Conservation (phyloP, 345 rosid genomes). For the Raphanus sativus region DNA sequence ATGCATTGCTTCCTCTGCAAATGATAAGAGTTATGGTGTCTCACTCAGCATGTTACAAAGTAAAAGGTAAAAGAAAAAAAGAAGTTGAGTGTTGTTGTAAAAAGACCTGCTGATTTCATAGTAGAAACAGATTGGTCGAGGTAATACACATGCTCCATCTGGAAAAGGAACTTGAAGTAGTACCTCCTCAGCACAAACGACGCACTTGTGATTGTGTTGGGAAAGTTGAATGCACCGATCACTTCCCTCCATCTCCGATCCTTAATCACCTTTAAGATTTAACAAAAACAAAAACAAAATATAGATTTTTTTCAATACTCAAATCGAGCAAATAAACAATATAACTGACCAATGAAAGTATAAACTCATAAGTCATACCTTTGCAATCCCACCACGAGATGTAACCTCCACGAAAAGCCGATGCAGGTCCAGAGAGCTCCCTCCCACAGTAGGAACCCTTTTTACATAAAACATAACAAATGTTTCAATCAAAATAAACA, state of each 20-base stretch:
- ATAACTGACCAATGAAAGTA: not conserved
- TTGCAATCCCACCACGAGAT: conserved; percentile 81
- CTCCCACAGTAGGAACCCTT: conserved; percentile 90
- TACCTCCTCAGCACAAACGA: conserved; percentile 80
- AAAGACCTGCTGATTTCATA: conserved; percentile 27
- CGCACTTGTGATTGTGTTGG: conserved; percentile 82
- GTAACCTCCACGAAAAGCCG: conserved; percentile 86
- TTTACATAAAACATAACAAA: conserved; percentile 2
- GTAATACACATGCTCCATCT: conserved; percentile 72
- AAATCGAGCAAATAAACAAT: not conserved
- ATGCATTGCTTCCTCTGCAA: conserved; percentile 34
- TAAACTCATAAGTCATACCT: conserved; percentile 16
- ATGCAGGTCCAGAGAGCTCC: conserved; percentile 71
- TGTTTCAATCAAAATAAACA: not conserved
- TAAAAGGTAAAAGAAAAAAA: not conserved
- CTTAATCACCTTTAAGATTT: conserved; percentile 53
- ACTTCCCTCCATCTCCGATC: conserved; percentile 95
- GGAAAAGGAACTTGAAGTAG: conserved; percentile 66
- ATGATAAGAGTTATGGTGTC: not conserved
- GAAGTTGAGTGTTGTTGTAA: not conserved
- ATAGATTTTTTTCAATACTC: conserved; percentile 17
- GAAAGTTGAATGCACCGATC: conserved; percentile 65
- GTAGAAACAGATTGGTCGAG: conserved; percentile 46
- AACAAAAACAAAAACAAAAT: not conserved
- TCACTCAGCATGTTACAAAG: conserved; percentile 8